Percentiles rank a stretch among this genome's conserved stretches.
These are phyloP conservation scores for Chrysosporium keratinophilum DNA, from an alignment of 2,329 filamentous ascomycete genomes.

Conservation along the genomic window DNA sequence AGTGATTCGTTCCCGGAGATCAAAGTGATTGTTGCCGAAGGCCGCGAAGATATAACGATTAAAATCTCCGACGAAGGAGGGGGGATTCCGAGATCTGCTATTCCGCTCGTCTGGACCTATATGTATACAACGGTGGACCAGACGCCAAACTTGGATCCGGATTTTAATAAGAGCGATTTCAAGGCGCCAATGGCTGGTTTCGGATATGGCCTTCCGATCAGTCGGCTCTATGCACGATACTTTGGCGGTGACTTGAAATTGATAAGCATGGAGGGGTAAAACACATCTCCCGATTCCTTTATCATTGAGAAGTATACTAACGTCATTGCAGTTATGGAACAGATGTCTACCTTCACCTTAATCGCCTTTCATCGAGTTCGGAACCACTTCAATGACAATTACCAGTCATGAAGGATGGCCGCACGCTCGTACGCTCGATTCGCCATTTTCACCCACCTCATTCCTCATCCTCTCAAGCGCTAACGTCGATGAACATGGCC, in stretches of 20 bases:
- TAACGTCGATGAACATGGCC: conserved; percentile 43
- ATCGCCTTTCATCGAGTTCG: conserved; percentile 86
- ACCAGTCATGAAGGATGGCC: conserved; percentile 77
- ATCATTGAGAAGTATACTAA: conserved; percentile 14
- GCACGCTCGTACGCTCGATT: conserved; percentile 36
- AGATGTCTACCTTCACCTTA: conserved; percentile 95
- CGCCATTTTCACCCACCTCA: conserved; percentile 31
- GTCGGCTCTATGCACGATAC: conserved; percentile 85
- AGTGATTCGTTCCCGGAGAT: conserved; percentile 94
- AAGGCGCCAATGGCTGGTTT: conserved; percentile 99
- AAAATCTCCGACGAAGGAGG: conserved; percentile 96
- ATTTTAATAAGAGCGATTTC: conserved; percentile 98
- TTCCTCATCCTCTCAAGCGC: conserved; percentile 37
- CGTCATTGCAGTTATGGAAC: conserved; percentile 67
- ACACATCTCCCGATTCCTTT: conserved; percentile 16
- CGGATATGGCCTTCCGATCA: conserved; percentile 94
- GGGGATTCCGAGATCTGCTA: conserved; percentile 82
- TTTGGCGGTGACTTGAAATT: conserved; percentile 95
- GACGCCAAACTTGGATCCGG: conserved; percentile 86
- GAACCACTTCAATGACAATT: conserved; percentile 88
- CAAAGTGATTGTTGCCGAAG: conserved; percentile 94
- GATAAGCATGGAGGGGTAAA: conserved; percentile 98
- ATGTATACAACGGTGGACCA: conserved; percentile 99
- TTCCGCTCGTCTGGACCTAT: conserved; percentile 98
- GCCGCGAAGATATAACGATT: conserved; percentile 97